These are phyloP conservation scores for Lichtheimia hyalospora DNA, from an alignment of 371 early-diverging fungal genomes.

Conservation along the genomic window DNA sequence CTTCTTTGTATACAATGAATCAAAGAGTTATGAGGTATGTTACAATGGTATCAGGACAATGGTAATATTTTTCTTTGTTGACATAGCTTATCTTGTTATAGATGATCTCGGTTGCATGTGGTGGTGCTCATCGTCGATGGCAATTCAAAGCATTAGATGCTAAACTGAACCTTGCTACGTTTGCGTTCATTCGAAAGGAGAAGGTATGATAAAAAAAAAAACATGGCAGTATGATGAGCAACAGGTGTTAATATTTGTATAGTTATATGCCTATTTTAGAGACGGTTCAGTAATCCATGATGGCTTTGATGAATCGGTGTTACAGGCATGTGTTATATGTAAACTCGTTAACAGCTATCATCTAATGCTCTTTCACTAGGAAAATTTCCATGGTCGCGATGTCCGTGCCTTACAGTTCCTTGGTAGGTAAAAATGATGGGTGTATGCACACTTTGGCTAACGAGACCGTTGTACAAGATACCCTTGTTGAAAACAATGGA, in stretches of 20 bases:
- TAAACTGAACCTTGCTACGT: constrained; percentile 44
- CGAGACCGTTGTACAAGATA: too few species aligned
- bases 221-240: too few species aligned
- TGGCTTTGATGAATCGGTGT: constrained; percentile 49
- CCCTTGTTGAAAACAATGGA: too few species aligned
- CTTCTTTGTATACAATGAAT: constrained; percentile 73
- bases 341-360: not conserved
- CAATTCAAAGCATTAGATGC: constrained; percentile 50
- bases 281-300: constrained; percentile 40
- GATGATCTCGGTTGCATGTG: constrained; percentile 58
- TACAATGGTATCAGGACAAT: not conserved
- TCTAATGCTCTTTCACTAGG: constrained; percentile 7
- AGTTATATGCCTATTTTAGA: constrained; percentile 52
- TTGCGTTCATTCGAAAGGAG: constrained; percentile 58
- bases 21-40: constrained; percentile 61
- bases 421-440: constrained; percentile 11
- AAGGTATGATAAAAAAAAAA: constrained; percentile 18
- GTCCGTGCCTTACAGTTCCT: constrained; percentile 51
- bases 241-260: too few species aligned
- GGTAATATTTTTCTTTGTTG: not conserved
- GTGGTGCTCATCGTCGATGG: constrained; percentile 64
- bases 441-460: too few species aligned
- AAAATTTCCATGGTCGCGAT: constrained; percentile 61
- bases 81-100: constrained; percentile 5
- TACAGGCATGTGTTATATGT: constrained; percentile 24